Evolutionary conservation across 2,329 filamentous ascomycete species (phyloP), one percentile per base, ranked within the genome.

Genomic region (Raffaelea ambrosiae): DNA sequence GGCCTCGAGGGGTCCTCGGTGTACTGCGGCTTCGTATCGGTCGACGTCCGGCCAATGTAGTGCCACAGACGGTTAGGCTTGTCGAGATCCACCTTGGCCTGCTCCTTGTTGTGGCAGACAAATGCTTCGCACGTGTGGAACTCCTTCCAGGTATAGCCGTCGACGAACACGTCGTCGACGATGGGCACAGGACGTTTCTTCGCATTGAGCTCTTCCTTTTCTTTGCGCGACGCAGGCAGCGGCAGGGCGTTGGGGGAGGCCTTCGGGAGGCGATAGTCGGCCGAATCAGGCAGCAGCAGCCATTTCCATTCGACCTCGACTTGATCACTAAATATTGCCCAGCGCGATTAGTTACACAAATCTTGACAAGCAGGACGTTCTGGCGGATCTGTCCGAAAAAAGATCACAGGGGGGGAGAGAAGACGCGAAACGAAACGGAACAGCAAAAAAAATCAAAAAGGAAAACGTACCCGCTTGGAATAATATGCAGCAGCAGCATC

Each of bases 11-110:
- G 79, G 65, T 95, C 82, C 58, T 93, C 86, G 4, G 90, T 95
- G 66, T 93, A 98, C 62, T 94, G 88, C 22, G 89, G 84, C 63
- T 84, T 89, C 47, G 88, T 86, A 60, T 97, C 91, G 7, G 91
- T 96, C 20, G 91, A 97, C 19, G 77, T 79, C 62, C 81, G 81
- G 29, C 88, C 88, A 51, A 98, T 74, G 63, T 96, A 97, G 67
- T 88, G 79, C 88, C 90, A 97, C 18, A 95, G 64, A 61, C 87
- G 83, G 52, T 91, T 78, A 16, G 82, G 73, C 61, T 85, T 86
- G 51, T 66, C 66, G 9, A 95, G 64, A 59, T 95, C 81, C 49
- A 94, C 70, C 65, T 83, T 86, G 60, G 73, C 74, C 62, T 86
- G 81, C 47, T 69, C 71, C 53, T 71, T 71, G 57, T 84, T 85